Conservation (phyloP, 2,329 filamentous ascomycete species). For the Hortaea sp. region DNA sequence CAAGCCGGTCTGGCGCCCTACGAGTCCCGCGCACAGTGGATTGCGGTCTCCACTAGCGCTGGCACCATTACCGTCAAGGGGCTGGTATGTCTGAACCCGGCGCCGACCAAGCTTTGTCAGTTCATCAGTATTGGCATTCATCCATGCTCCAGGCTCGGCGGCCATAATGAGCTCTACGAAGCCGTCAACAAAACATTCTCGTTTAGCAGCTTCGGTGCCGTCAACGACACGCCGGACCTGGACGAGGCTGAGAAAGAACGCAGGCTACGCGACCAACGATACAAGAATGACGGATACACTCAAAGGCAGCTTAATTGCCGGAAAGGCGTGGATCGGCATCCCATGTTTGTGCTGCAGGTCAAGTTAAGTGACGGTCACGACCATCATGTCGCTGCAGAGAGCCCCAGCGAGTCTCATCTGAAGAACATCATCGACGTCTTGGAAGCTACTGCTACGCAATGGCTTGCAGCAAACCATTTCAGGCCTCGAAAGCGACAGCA, state of each 20-base stretch:
- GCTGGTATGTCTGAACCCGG: constrained; percentile 59
- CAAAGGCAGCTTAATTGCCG: constrained; percentile 43
- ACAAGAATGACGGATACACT: constrained; percentile 40
- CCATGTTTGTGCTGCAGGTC: constrained; percentile 73
- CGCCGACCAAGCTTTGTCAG: constrained; percentile 62
- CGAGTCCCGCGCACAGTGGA: constrained; percentile 50
- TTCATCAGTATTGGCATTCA: constrained; percentile 71
- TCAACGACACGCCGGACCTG: constrained; percentile 36
- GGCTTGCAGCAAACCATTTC: constrained; percentile 64
- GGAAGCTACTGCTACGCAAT: constrained; percentile 58
- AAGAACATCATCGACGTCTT: constrained; percentile 54
- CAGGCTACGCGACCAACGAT: constrained; percentile 29
- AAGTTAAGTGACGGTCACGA: constrained; percentile 9
- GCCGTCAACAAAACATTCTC: constrained; percentile 69
- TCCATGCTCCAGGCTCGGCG: constrained; percentile 48
- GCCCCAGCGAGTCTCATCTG: constrained; percentile 27
- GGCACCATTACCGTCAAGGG: constrained; percentile 55
- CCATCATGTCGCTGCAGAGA: not conserved
- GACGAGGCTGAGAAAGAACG: constrained; percentile 29
- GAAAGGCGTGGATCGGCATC: constrained; percentile 70
- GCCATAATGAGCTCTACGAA: constrained; percentile 60
- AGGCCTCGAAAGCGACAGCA: constrained; percentile 37
- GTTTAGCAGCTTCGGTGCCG: constrained; percentile 63
- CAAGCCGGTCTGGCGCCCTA: constrained; percentile 56
- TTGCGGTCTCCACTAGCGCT: constrained; percentile 58